A percentile compares a stretch with the other conserved stretches of the same genome.
Conservation (phyloP, 2,329 filamentous ascomycete genomes). For the Spiromastix sp. region DNA sequence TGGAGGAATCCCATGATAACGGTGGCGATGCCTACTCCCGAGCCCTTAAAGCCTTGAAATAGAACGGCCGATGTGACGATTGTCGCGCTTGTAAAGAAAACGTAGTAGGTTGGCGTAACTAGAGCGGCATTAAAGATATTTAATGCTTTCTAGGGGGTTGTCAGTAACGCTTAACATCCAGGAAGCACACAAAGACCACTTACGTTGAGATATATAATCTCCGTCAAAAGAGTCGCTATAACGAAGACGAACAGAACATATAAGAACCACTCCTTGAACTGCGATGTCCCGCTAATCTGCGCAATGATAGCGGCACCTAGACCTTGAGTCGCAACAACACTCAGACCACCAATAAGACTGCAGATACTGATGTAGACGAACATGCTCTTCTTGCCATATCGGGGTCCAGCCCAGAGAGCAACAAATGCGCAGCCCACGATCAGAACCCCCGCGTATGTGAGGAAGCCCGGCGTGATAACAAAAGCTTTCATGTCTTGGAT, state of each 20-base stretch:
- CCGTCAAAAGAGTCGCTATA: constrained; percentile 74
- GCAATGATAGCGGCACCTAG: constrained; percentile 84
- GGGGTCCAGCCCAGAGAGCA: constrained; percentile 70
- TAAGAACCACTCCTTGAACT: constrained; percentile 97
- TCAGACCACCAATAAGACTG: constrained; percentile 86
- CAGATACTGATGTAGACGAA: constrained; percentile 94
- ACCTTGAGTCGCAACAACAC: constrained; percentile 90
- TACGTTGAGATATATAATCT: constrained; percentile 94
- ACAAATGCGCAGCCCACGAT: constrained; percentile 61
- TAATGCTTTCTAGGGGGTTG: constrained; percentile 81
- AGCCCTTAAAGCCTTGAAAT: constrained; percentile 89
- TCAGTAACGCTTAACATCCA: background rate
- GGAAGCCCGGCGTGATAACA: constrained; percentile 76
- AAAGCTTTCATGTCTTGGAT: constrained; percentile 90
- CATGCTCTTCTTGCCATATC: constrained; percentile 95
- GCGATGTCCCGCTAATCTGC: constrained; percentile 66
- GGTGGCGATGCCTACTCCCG: constrained; percentile 66
- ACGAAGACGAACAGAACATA: constrained; percentile 91
- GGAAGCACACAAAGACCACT: constrained; percentile 37
- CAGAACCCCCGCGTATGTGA: constrained; percentile 74
- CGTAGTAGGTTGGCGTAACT: constrained; percentile 97
- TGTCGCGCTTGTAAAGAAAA: constrained; percentile 92
- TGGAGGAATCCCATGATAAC: constrained; percentile 88
- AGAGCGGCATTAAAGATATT: constrained; percentile 95
- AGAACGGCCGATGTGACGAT: constrained; percentile 89